Percentiles rank a stretch among this genome's conserved stretches.
Conservation (phyloP, 2,329 filamentous ascomycete genomes). For the Aspergillus intermedius region DNA sequence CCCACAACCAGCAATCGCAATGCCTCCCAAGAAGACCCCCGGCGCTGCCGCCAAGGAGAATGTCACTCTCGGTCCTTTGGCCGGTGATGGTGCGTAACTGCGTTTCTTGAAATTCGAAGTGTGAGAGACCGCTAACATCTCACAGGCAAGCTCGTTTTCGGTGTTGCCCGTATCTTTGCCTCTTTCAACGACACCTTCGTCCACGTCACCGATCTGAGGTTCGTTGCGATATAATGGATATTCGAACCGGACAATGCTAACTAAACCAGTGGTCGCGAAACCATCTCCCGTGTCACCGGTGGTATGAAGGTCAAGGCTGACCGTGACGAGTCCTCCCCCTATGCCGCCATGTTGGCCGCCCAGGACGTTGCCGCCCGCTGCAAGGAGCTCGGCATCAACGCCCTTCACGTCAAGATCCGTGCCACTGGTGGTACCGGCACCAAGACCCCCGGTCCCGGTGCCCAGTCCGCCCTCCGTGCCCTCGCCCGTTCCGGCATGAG, state of each 20-base stretch:
- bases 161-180: conserved; percentile 96
- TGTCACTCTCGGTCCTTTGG: conserved; percentile 94
- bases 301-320: conserved; percentile 99
- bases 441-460: conserved; percentile 99
- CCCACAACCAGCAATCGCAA: conserved; percentile 53
- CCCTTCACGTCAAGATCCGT: conserved; percentile 99
- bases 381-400: conserved; percentile 80
- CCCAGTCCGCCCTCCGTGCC: conserved; percentile 97
- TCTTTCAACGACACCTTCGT: conserved; percentile 93
- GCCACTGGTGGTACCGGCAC: conserved; percentile 99
- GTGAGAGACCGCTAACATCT: conserved; percentile 9
- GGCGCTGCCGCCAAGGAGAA: conserved; percentile 83
- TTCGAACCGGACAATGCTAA: conserved; percentile 5
- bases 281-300: conserved; percentile 98
- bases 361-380: conserved; percentile 94
- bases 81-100: conserved; percentile 69
- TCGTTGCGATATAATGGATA: conserved; percentile 30
- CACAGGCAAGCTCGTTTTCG: conserved; percentile 90
- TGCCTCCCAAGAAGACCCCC: conserved; percentile 84
- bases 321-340: conserved; percentile 98
- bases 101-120: neutral
- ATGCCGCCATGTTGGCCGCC: conserved; percentile 99
- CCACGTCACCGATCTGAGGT: conserved; percentile 98
- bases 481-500: conserved; percentile 99
- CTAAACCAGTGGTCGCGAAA: conserved; percentile 83